Conservation (phyloP, 225 moss, liverwort and hornwort genomes). For the Bryum argenteum region DNA sequence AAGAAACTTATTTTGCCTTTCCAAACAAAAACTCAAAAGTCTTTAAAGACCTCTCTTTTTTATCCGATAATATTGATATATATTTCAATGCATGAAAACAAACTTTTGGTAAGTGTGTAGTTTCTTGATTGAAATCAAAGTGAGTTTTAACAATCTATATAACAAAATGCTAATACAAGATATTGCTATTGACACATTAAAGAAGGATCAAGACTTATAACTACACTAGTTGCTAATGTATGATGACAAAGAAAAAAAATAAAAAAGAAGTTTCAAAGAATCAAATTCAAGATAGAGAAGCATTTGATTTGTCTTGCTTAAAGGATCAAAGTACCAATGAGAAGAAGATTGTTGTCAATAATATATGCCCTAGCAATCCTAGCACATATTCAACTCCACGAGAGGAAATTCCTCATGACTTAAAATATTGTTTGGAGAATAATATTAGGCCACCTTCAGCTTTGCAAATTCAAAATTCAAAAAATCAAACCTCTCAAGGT, state of each 20-base stretch:
- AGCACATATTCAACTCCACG: slow-evolving; percentile 33
- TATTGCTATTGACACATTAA: neutral
- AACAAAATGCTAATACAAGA: neutral
- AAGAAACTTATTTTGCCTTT: neutral
- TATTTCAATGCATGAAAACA: neutral
- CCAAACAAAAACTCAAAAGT: neutral
- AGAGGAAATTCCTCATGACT: neutral
- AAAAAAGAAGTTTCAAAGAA: slow-evolving; percentile 13
- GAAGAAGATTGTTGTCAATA: neutral
- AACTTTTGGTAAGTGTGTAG: too few species aligned
- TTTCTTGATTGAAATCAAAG: too few species aligned
- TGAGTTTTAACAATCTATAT: accelerated
- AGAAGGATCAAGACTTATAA: neutral
- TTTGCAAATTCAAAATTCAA: slow-evolving; percentile 28
- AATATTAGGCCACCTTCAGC: neutral
- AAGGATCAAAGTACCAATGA: slow-evolving; percentile 22
- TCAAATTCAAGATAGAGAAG: neutral
- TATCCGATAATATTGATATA: accelerated
- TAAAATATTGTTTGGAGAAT: neutral
- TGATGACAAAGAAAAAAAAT: slow-evolving; percentile 35
- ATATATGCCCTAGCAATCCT: neutral
- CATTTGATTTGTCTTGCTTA: slow-evolving; percentile 20
- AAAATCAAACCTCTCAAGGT: neutral
- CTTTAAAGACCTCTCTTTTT: neutral
- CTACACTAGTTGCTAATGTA: neutral